Percentiles rank a stretch among this genome's conserved stretches.
Conservation (phyloP, 2,329 filamentous ascomycete species). For the Biscogniauxia sp. region DNA sequence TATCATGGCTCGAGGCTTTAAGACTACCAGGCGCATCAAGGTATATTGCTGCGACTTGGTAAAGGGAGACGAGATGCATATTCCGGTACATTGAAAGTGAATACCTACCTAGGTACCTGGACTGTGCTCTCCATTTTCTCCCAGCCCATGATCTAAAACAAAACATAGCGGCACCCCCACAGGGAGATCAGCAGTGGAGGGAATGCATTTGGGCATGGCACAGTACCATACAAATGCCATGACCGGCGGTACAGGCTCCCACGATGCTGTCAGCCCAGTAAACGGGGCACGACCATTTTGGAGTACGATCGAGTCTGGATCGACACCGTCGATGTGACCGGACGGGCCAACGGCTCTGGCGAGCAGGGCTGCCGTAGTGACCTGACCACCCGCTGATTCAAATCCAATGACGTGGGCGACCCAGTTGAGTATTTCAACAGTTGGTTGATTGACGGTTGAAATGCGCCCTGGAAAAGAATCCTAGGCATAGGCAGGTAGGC, state of each 20-base stretch:
- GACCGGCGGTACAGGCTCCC: constrained; percentile 37
- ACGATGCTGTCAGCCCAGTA: constrained; percentile 41
- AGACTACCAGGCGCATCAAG: constrained; percentile 32
- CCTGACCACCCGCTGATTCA: constrained; percentile 53
- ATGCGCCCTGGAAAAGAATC: no score
- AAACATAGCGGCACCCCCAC: constrained; percentile 47
- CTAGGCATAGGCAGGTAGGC: no score
- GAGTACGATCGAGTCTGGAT: constrained; percentile 55
- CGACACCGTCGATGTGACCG: constrained; percentile 49
- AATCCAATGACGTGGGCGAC: constrained; percentile 51
- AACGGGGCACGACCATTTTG: constrained; percentile 35
- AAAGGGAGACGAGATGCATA: no score
- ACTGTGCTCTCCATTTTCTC: constrained; percentile 29
- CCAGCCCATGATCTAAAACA: constrained; percentile 34
- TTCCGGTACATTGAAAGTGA: no score
- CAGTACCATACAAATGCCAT: constrained; percentile 43
- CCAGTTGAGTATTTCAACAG: constrained; percentile 36
- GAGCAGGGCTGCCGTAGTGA: constrained; percentile 53
- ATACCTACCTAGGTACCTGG: no score
- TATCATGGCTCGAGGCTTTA: constrained; percentile 33
- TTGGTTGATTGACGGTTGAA: constrained; percentile 18
- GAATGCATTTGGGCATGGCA: constrained; percentile 36
- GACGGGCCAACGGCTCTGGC: constrained; percentile 44
- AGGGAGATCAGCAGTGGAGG: constrained; percentile 21
- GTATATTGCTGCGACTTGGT: no score